A percentile compares a stretch with the other conserved stretches of the same genome.
These are phyloP conservation scores for Brasilioporus rufonigricans DNA, from an alignment of 768 basidiomycete species.

Conservation along the genomic window DNA sequence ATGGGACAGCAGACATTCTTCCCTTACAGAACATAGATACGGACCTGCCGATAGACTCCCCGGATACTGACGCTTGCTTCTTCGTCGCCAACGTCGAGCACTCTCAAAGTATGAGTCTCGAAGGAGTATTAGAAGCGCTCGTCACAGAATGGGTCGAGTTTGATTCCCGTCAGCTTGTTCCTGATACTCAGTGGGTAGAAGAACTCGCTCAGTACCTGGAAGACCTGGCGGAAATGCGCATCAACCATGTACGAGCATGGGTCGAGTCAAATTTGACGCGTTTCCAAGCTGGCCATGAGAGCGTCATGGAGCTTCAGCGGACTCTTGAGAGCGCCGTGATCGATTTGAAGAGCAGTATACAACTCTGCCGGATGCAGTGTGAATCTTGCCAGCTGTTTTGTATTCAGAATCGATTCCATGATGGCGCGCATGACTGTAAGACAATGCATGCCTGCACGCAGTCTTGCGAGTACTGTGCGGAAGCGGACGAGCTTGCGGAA, in stretches of 20 bases:
- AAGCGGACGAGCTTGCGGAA: constrained; percentile 29
- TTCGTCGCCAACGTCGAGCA: constrained; percentile 25
- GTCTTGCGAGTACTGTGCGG: constrained; percentile 42
- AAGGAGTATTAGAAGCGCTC: constrained; percentile 14
- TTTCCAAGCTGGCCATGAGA: constrained; percentile 46
- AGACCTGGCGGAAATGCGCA: constrained; percentile 42
- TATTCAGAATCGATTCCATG: constrained; percentile 45
- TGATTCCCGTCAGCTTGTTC: constrained; percentile 30
- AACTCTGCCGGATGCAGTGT: constrained; percentile 53
- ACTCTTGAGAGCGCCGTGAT: constrained; percentile 41
- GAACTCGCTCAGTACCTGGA: constrained; percentile 41
- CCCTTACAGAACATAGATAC: constrained; percentile 52
- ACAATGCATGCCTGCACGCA: constrained; percentile 47
- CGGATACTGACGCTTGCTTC: constrained; percentile 38
- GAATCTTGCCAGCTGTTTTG: constrained; percentile 48
- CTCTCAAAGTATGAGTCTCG: constrained; percentile 12
- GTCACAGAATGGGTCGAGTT: constrained; percentile 31
- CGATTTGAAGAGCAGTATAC: constrained; percentile 45
- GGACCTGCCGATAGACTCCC: constrained; percentile 36
- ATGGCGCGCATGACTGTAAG: constrained; percentile 45
- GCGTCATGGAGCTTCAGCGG: constrained; percentile 44
- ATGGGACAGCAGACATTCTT: background rate
- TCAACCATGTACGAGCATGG: constrained; percentile 51
- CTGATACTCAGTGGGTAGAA: constrained; percentile 44
- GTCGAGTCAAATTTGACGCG: constrained; percentile 45